Conservation (phyloP, 495 filamentous ascomycete genomes). For the Amphirosellinia nigrospora region DNA sequence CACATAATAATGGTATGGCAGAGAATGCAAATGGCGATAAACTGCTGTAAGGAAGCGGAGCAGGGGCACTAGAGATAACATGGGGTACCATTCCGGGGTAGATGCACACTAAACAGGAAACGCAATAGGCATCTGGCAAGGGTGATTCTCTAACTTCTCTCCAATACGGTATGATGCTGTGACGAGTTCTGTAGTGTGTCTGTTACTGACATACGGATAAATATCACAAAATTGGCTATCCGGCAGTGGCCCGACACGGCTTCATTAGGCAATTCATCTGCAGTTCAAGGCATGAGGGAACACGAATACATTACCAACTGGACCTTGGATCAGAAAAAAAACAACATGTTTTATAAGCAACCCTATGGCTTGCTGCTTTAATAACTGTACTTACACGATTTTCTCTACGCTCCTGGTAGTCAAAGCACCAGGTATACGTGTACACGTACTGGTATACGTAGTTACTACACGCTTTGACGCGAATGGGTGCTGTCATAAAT, state of each 20-base stretch:
- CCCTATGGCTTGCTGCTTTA: background rate
- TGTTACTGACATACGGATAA: background rate
- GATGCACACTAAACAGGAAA: background rate
- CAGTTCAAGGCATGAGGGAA: background rate
- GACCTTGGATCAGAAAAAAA: background rate
- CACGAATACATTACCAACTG: background rate
- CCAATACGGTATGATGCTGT: background rate
- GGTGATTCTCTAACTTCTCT: background rate
- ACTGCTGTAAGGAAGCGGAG: background rate
- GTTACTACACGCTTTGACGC: background rate
- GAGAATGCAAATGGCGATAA: background rate
- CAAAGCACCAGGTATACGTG: background rate
- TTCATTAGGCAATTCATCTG: background rate
- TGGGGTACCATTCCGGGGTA: slow-evolving; percentile 3
- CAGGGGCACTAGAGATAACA: background rate
- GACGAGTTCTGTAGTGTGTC: background rate
- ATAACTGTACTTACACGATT: background rate
- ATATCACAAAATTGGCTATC: background rate
- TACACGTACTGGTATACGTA: background rate
- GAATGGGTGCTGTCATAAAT: background rate
- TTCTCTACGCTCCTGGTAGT: background rate
- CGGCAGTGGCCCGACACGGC: slow-evolving; percentile 6
- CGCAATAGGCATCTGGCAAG: background rate
- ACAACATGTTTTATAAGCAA: background rate
- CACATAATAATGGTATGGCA: background rate